Percentiles rank a stretch among this genome's conserved stretches.
Evolutionary conservation across 352 stramenopile species (phyloP).

Genomic region (Elongisporangium undulatum): DNA sequence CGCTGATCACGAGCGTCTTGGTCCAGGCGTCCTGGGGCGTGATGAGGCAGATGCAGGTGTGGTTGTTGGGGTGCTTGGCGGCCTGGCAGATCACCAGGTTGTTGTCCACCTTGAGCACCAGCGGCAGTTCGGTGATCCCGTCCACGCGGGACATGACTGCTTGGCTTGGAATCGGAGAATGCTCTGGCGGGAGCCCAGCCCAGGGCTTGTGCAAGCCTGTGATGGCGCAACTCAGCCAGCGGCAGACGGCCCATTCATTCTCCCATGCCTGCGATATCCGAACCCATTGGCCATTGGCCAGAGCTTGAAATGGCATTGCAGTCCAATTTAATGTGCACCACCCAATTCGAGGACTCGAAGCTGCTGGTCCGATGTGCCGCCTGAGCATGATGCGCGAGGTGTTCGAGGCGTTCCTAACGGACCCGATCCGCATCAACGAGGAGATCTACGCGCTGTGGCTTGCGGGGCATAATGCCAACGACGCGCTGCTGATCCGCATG

Average conservation of each 20-base stretch:
- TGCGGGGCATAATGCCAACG: conserved; percentile 58
- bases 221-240: not conserved
- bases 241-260: no score
- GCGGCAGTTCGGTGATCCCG: conserved; percentile 3
- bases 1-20: conserved; percentile 9
- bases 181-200: not conserved
- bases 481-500: conserved; percentile 48
- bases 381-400: conserved; percentile 59
- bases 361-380: not conserved
- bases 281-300: no score
- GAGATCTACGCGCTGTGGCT: conserved; percentile 78
- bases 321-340: not conserved
- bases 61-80: conserved; percentile 9
- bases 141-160: conserved; percentile 7
- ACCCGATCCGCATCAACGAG: conserved; percentile 75
- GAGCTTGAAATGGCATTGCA: no score
- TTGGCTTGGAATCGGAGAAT: not conserved
- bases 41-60: conserved; percentile 9
- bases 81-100: conserved; percentile 11
- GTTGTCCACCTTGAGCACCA: conserved; percentile 5
- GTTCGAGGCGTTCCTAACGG: conserved; percentile 79
- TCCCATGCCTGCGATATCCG: not conserved
- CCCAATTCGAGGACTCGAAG: not conserved
- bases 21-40: conserved; percentile 11
- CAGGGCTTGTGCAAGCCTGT: not conserved